A percentile compares a stretch with the other conserved stretches of the same genome.
These are phyloP conservation scores for Cryptococcus sp. DNA, from an alignment of 1,284 basidiomycete genomes.

Conservation along the genomic window DNA sequence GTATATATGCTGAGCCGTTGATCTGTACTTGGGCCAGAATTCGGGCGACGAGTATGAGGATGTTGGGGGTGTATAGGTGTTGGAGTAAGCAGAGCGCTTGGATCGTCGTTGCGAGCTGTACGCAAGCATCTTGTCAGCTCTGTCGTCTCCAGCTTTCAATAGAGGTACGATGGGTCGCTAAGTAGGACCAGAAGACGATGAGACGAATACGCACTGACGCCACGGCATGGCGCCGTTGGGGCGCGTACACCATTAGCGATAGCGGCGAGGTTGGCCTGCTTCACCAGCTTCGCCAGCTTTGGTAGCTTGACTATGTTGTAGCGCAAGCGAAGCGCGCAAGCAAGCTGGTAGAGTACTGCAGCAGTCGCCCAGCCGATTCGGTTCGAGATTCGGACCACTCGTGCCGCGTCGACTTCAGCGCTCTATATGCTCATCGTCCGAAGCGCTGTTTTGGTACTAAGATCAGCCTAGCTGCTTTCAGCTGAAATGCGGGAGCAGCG, in stretches of 20 bases:
- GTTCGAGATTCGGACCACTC: too few species aligned
- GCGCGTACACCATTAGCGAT: constrained; percentile 39
- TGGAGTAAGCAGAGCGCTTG: constrained; percentile 43
- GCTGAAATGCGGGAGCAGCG: too few species aligned
- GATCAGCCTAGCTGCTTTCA: too few species aligned
- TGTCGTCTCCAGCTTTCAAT: background rate
- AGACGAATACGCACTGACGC: constrained; percentile 31
- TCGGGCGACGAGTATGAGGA: constrained; percentile 42
- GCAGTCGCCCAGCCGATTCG: too few species aligned
- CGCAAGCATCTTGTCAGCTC: constrained; percentile 1
- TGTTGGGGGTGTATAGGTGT: constrained; percentile 48
- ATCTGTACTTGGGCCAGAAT: constrained; percentile 42
- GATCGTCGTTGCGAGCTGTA: constrained; percentile 35
- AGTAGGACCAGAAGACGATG: background rate
- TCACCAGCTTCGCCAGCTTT: too few species aligned
- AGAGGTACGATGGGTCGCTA: too few species aligned
- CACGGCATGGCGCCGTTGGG: constrained; percentile 48
- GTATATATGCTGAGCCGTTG: constrained; percentile 36
- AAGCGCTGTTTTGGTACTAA: too few species aligned
- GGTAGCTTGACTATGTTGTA: too few species aligned
- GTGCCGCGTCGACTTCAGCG: too few species aligned
- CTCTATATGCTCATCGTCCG: too few species aligned
- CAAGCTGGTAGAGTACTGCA: too few species aligned
- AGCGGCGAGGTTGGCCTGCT: background rate
- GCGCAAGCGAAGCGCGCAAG: too few species aligned